Percentiles rank a stretch among this genome's conserved stretches.
phyloP scores from a whole-genome alignment of 1,139 yeast species.

The Suhomyces panamericanus region DNA sequence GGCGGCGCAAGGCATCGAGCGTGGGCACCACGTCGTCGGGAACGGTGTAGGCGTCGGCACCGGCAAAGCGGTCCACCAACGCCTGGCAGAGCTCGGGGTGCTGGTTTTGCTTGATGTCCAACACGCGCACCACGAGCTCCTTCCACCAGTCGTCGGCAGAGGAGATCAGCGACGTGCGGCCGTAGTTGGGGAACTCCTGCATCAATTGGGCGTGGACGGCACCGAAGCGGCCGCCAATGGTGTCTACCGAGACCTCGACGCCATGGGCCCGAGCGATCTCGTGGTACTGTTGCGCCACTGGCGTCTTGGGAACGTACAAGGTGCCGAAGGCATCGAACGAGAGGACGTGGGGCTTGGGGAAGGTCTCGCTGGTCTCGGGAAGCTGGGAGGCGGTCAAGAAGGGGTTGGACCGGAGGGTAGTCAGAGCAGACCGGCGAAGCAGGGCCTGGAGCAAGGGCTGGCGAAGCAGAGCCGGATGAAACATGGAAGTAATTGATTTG shows the following conservation, averaged over 20 bases:
- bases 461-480: background rate
- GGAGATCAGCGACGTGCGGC: slow-evolving; percentile 37
- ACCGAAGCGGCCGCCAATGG: slow-evolving; percentile 33
- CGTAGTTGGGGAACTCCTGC: slow-evolving; percentile 57
- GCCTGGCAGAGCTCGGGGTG: slow-evolving; percentile 32
- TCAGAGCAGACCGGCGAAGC: background rate
- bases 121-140: slow-evolving; percentile 45
- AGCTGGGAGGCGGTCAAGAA: slow-evolving; percentile 20
- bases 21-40: slow-evolving; percentile 57
- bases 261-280: slow-evolving; percentile 48
- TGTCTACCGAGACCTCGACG: slow-evolving; percentile 30
- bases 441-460: background rate
- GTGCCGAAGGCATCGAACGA: slow-evolving; percentile 73
- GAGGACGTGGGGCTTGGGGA: slow-evolving; percentile 49
- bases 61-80: slow-evolving; percentile 48
- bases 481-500: background rate
- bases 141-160: slow-evolving; percentile 60
- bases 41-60: slow-evolving; percentile 51
- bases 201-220: slow-evolving; percentile 26
- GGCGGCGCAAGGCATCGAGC: slow-evolving; percentile 31
- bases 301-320: slow-evolving; percentile 54
- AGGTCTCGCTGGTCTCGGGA: slow-evolving; percentile 31
- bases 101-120: slow-evolving; percentile 28
- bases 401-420: slow-evolving; percentile 26
- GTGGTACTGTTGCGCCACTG: slow-evolving; percentile 55